Base-by-base conservation (phyloP, 768 basidiomycete species). In the Asterophora lycoperdoides region DNA sequence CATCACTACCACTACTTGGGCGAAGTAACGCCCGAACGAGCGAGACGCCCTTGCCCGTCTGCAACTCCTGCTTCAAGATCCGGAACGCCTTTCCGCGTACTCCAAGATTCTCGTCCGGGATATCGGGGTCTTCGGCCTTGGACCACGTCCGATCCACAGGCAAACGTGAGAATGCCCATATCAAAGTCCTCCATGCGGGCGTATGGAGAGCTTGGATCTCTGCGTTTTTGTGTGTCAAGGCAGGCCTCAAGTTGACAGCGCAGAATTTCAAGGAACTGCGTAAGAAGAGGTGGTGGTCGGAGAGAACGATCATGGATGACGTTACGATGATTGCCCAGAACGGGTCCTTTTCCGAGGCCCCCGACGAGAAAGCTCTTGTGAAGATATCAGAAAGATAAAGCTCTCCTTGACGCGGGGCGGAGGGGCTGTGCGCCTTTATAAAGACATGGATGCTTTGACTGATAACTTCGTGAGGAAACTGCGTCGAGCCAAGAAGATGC, bases 131-230 rank as follows among this genome's bases (percentile, higher is more conserved):
- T 14, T 37, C 51, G 8, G 15, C 19, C 10, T 69, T 67, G 39
- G 81, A 56, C 14, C 68, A 56, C 18, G 40, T 38, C 5, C 17
- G 44, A 19, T 56, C 51, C 2, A 14, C 13, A 4, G 54, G 54
- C 10, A 56, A 23, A 11, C 38, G 70, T 15, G 71, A 63, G 49
- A 76, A 81, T 1, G 75, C 72, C 81, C 83, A 84, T 17, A 83
- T 62, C 20, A 83, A 65, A 44, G 76, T 71, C 44, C 66, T 69
- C 81, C 81, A 85, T 17, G 76, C 61, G 30, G 70, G 70, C 1
- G 72, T 59, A 36, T 74, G 70, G 7, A 79, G 20, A 14, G 64
- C 58, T 10, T 65, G 67, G 9, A 77, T 63, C 5, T 61, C 43
- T 9, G 60, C 56, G n/a, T 65, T 60, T 40, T 66, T 64, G 51